Conservation (phyloP, 1,284 basidiomycete species). For the Cronartium quercuum region DNA sequence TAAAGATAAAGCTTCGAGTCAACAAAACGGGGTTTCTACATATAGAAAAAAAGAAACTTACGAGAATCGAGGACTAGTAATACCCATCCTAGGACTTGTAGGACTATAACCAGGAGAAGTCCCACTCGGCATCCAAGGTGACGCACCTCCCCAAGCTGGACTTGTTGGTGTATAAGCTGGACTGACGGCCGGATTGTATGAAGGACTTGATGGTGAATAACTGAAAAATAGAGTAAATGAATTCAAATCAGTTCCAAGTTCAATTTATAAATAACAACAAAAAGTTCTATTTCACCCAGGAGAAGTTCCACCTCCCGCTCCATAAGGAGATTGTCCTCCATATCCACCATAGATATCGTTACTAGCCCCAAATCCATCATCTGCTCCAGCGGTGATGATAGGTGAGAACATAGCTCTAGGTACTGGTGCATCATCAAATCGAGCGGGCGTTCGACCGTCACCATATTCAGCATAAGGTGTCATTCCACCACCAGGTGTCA, state of each 20-base stretch:
- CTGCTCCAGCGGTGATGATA: constrained; percentile 76
- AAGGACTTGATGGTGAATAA: constrained; percentile 59
- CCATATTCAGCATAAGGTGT: constrained; percentile 67
- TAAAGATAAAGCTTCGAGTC: neutral
- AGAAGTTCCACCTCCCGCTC: constrained; percentile 61
- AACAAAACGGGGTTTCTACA: constrained; percentile 8
- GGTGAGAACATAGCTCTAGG: constrained; percentile 78
- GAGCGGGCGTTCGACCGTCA: constrained; percentile 44
- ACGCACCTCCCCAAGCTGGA: constrained; percentile 44
- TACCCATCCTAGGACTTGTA: constrained; percentile 53
- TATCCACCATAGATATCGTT: constrained; percentile 52
- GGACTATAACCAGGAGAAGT: constrained; percentile 82
- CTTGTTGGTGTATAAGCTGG: constrained; percentile 50
- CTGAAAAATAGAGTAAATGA: constrained; percentile 45
- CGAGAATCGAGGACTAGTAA: constrained; percentile 63
- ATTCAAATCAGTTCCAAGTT: constrained; percentile 65
- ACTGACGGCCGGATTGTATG: constrained; percentile 38
- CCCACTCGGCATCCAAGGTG: constrained; percentile 47
- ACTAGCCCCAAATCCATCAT: constrained; percentile 66
- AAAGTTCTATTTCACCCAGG: constrained; percentile 59
- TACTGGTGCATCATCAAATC: constrained; percentile 39
- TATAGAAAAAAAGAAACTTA: constrained; percentile 59
- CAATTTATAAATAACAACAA: constrained; percentile 59
- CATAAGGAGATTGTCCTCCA: constrained; percentile 43
- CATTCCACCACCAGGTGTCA: constrained; percentile 79